Evolutionary conservation across 768 basidiomycete species (phyloP).

Genomic region (Phanerochaete sordida): DNA sequence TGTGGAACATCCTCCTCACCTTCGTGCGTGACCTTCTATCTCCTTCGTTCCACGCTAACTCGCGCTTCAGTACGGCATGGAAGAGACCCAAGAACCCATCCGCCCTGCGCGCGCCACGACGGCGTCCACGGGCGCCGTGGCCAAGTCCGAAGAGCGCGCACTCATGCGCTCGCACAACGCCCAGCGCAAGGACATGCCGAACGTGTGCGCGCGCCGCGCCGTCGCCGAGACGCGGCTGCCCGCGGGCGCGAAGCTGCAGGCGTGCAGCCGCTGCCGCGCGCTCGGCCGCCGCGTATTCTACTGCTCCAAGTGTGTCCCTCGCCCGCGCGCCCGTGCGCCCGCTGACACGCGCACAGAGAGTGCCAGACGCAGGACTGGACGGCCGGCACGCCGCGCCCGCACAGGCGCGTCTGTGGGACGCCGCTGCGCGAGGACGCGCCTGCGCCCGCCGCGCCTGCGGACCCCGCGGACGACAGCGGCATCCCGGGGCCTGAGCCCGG

Average conservation of each 20-base stretch:
- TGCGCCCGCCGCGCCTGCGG: neutral
- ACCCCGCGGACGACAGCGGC: neutral
- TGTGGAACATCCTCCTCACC: conserved; percentile 8
- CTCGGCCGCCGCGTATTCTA: conserved; percentile 1
- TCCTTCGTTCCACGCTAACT: neutral
- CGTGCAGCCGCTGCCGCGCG: conserved; percentile 1
- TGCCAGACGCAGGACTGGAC: conserved; percentile 7
- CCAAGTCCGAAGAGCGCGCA: neutral
- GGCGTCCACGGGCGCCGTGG: neutral
- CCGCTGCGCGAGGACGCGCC: neutral
- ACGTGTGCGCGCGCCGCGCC: conserved; percentile 1
- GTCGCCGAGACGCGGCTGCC: neutral
- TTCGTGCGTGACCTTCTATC: neutral
- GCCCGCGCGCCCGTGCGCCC: too few species aligned
- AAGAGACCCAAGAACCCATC: neutral
- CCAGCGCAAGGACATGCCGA: neutral
- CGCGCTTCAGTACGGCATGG: neutral
- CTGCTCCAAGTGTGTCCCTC: conserved; percentile 3
- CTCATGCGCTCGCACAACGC: neutral
- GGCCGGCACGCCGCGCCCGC: neutral
- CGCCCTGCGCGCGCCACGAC: neutral
- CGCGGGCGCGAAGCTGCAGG: neutral
- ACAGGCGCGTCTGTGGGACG: conserved; percentile 2
- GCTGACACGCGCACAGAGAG: neutral
- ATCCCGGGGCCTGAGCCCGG: neutral